A percentile compares a stretch with the other conserved stretches of the same genome.
phyloP scores from a whole-genome alignment of 2,329 filamentous ascomycete species.

The Fusarium nodosum region DNA sequence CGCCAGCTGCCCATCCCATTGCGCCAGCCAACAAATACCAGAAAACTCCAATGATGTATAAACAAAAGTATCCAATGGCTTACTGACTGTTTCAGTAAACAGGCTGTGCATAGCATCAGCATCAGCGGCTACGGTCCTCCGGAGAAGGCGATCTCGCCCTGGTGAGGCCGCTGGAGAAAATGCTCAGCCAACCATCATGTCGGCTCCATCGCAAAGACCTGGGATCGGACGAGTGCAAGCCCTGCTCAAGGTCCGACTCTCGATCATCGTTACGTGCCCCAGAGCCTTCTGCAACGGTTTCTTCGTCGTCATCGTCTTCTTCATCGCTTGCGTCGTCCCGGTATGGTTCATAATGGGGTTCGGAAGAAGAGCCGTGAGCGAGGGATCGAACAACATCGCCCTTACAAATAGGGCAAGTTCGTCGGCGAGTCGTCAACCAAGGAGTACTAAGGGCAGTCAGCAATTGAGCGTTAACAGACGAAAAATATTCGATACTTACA shows the following conservation, averaged over 20 bases:
- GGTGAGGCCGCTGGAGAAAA: slow-evolving; percentile 54
- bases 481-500: slow-evolving; percentile 73
- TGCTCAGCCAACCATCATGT: slow-evolving; percentile 56
- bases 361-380: slow-evolving; percentile 66
- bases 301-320: slow-evolving; percentile 59
- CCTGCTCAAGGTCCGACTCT: slow-evolving; percentile 61
- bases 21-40: slow-evolving; percentile 31
- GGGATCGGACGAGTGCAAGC: slow-evolving; percentile 48
- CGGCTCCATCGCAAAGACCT: slow-evolving; percentile 44
- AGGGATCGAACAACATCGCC: slow-evolving; percentile 88
- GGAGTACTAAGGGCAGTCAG: slow-evolving; percentile 75
- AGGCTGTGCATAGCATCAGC: slow-evolving; percentile 23
- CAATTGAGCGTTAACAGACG: not conserved
- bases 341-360: slow-evolving; percentile 67
- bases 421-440: slow-evolving; percentile 93
- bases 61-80: slow-evolving; percentile 36
- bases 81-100: slow-evolving; percentile 8
- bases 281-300: slow-evolving; percentile 55
- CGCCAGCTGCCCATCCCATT: slow-evolving; percentile 22
- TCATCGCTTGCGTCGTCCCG: slow-evolving; percentile 64
- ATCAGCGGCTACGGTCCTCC: slow-evolving; percentile 47
- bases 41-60: slow-evolving; percentile 36
- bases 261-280: slow-evolving; percentile 51
- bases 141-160: slow-evolving; percentile 45
- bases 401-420: slow-evolving; percentile 99